These are phyloP conservation scores for Myxozyma mucilagina DNA, from an alignment of 805 yeast genomes.

Conservation along the genomic window DNA sequence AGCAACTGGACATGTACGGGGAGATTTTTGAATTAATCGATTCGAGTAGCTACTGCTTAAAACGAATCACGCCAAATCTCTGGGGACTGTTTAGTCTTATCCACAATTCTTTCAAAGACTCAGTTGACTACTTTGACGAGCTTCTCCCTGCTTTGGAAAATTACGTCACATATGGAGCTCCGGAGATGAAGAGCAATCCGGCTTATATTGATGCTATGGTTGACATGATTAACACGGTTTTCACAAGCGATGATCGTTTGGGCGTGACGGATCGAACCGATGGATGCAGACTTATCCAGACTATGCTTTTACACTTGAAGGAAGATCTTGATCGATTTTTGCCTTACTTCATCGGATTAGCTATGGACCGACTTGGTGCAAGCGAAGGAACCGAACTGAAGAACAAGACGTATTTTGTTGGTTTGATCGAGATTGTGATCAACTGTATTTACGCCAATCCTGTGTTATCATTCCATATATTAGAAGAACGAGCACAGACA, in stretches of 20 bases:
- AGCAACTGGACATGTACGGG: conserved; percentile 66
- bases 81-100: conserved; percentile 70
- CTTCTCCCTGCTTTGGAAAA: conserved; percentile 71
- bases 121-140: conserved; percentile 72
- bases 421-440: conserved; percentile 61
- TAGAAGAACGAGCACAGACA: conserved; percentile 50
- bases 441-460: conserved; percentile 67
- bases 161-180: conserved; percentile 62
- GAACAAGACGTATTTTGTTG: conserved; percentile 48
- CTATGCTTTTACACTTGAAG: conserved; percentile 60
- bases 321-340: conserved; percentile 47
- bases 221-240: conserved; percentile 47
- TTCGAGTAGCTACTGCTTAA: conserved; percentile 60
- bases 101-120: conserved; percentile 44
- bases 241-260: conserved; percentile 47
- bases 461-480: conserved; percentile 49
- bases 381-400: conserved; percentile 40
- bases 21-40: conserved; percentile 78
- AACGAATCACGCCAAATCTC: conserved; percentile 64
- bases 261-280: conserved; percentile 57
- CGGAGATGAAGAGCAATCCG: conserved; percentile 50
- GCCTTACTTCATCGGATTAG: conserved; percentile 48
- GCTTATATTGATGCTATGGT: conserved; percentile 52
- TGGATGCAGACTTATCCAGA: conserved; percentile 65
- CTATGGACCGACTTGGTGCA: conserved; percentile 45